A percentile compares a stretch with the other conserved stretches of the same genome.
Evolutionary conservation across 768 basidiomycete genomes (phyloP).

Genomic region (Gloeophyllum trabeum): DNA sequence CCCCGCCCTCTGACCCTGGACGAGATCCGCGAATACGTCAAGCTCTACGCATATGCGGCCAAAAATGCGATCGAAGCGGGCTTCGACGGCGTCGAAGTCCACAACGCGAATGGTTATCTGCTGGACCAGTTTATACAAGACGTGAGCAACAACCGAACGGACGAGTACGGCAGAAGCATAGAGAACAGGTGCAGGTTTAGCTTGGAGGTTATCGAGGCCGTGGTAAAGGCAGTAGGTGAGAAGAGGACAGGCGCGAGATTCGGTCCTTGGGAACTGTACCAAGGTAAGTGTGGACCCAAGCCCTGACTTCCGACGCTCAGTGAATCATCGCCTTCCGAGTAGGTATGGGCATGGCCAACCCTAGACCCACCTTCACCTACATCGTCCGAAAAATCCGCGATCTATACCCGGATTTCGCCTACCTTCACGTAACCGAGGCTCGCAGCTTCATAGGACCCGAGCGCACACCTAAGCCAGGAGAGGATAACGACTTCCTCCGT

Average conservation of each 20-base stretch:
- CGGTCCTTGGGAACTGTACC: constrained; percentile 1
- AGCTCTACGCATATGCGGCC: constrained; percentile 18
- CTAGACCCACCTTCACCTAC: not conserved
- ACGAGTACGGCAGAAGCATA: constrained; percentile 58
- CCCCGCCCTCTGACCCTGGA: constrained; percentile 9
- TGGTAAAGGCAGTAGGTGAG: constrained; percentile 37
- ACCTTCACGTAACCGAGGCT: not conserved
- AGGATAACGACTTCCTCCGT: constrained; percentile 7
- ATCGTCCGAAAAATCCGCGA: not conserved
- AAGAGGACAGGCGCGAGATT: not conserved
- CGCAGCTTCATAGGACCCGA: too few relatives aligned
- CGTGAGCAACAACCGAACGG: constrained; percentile 41
- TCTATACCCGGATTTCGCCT: not conserved
- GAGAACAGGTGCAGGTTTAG: constrained; percentile 47
- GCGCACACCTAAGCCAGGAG: too few relatives aligned
- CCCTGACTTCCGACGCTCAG: not conserved
- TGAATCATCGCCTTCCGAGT: constrained; percentile 3
- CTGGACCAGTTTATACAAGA: constrained; percentile 54
- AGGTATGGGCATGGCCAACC: not conserved
- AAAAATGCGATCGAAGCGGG: constrained; percentile 16
- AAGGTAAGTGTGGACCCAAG: constrained; percentile 2
- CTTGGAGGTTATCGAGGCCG: constrained; percentile 40
- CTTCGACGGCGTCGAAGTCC: constrained; percentile 56
- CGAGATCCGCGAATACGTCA: constrained; percentile 11
- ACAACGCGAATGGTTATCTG: constrained; percentile 25